Evolutionary conservation across 2,329 filamentous ascomycete species (phyloP).

Genomic region (Simplicillium aogashimaense): DNA sequence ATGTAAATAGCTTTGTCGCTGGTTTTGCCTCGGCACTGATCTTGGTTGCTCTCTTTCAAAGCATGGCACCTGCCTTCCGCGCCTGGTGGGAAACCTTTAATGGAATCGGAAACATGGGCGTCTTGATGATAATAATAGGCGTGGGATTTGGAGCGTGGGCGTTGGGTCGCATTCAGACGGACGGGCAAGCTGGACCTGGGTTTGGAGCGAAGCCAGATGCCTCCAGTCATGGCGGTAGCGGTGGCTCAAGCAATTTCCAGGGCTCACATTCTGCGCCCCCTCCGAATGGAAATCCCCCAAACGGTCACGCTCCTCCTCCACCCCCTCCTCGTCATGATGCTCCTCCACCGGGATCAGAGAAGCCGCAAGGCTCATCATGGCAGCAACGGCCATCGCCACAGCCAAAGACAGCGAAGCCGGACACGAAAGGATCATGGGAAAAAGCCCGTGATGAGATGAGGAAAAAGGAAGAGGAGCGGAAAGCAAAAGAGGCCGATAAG

Average conservation of each 20-base stretch:
- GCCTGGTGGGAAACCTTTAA: slow-evolving; percentile 64
- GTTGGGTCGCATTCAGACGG: slow-evolving; percentile 26
- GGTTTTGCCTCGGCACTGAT: slow-evolving; percentile 72
- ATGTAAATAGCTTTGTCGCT: slow-evolving; percentile 83
- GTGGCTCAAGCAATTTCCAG: slow-evolving; percentile 19
- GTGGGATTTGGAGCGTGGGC: slow-evolving; percentile 75
- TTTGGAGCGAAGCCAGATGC: slow-evolving; percentile 5
- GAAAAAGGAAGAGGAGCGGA: slow-evolving; percentile 54
- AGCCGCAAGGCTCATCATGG: slow-evolving; percentile 5
- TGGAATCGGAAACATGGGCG: slow-evolving; percentile 62
- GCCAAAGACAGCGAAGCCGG: slow-evolving; percentile 22
- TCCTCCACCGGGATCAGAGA: slow-evolving; percentile 10
- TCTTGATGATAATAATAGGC: slow-evolving; percentile 60
- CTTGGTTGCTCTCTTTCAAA: slow-evolving; percentile 61
- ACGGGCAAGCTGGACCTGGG: slow-evolving; percentile 4
- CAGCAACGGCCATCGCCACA: slow-evolving; percentile 9
- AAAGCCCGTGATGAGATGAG: slow-evolving; percentile 59
- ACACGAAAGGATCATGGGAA: slow-evolving; percentile 50
- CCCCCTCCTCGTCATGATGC: slow-evolving; percentile 23
- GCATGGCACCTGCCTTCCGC: slow-evolving; percentile 62
- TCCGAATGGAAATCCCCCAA: slow-evolving; percentile 19
- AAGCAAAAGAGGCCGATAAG: slow-evolving; percentile 48
- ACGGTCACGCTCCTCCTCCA: slow-evolving; percentile 19
- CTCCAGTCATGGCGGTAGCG: slow-evolving; percentile 7
- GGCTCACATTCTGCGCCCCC: slow-evolving; percentile 20